Evolutionary conservation across 495 filamentous ascomycete genomes (phyloP).

Genomic region (Penicilliopsis zonata): DNA sequence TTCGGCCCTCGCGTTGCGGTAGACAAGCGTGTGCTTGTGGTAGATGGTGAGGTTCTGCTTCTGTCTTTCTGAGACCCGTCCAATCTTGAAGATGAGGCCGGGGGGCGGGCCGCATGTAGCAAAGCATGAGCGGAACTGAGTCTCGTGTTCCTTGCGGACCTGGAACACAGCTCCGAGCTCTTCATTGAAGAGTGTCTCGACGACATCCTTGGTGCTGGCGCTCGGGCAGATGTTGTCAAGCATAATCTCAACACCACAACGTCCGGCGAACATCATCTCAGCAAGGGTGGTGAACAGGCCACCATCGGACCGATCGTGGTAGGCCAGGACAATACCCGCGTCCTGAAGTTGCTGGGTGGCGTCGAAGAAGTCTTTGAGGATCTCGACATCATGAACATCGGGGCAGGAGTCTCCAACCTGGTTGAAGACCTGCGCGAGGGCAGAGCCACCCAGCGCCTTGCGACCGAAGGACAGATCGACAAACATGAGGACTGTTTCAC

Average conservation of each 20-base stretch:
- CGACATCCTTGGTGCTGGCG: constrained; percentile 45
- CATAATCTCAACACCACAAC: constrained; percentile 79
- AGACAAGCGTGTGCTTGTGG: constrained; percentile 53
- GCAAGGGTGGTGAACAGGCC: constrained; percentile 83
- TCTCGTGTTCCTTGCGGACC: constrained; percentile 71
- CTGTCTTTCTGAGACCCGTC: constrained; percentile 50
- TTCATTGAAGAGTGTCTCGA: constrained; percentile 83
- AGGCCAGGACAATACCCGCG: constrained; percentile 77
- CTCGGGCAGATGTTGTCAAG: constrained; percentile 54
- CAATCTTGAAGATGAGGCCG: constrained; percentile 71
- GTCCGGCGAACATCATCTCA: constrained; percentile 97
- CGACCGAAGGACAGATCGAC: constrained; percentile 74
- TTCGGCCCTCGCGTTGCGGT: constrained; percentile 51
- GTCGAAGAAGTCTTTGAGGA: constrained; percentile 86
- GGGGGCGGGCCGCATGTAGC: constrained; percentile 81
- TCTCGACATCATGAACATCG: constrained; percentile 68
- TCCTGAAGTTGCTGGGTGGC: constrained; percentile 80
- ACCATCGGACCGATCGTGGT: constrained; percentile 90
- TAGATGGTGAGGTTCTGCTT: constrained; percentile 73
- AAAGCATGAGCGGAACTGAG: constrained; percentile 78
- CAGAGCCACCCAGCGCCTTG: constrained; percentile 80
- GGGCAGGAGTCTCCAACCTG: constrained; percentile 76
- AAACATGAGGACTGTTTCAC: constrained; percentile 80
- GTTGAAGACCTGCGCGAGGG: constrained; percentile 83
- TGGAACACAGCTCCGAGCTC: constrained; percentile 98